These are phyloP conservation scores for Mrakia frigida DNA, from an alignment of 768 basidiomycete genomes.

Conservation along the genomic window DNA sequence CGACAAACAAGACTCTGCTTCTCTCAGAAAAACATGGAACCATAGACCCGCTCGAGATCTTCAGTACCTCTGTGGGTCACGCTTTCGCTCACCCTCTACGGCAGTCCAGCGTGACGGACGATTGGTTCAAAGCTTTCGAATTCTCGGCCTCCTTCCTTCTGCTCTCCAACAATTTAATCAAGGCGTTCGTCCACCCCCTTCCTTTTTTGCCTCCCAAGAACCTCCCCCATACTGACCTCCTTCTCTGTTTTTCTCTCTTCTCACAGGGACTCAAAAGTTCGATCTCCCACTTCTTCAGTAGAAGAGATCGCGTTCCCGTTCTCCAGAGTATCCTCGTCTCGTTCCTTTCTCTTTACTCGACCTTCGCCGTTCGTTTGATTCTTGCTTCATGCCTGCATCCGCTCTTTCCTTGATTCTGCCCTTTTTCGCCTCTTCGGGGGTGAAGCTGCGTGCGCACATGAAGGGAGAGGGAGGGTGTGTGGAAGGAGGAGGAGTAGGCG, in stretches of 20 bases:
- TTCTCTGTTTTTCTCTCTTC: background rate
- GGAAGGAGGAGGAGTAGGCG: constrained; percentile 1
- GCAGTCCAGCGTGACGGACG: background rate
- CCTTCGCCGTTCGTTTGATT: constrained; percentile 19
- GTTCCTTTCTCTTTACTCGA: constrained; percentile 15
- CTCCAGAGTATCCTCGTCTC: constrained; percentile 2
- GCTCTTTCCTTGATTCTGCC: background rate
- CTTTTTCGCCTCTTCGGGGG: too few relatives aligned
- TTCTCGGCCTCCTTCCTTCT: background rate
- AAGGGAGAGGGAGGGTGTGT: background rate
- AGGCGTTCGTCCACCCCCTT: background rate
- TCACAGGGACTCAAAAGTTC: constrained; percentile 19
- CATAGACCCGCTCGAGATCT: too few relatives aligned
- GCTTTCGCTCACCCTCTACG: too few relatives aligned
- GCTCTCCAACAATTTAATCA: background rate
- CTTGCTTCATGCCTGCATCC: background rate
- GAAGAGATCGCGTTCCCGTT: constrained; percentile 18
- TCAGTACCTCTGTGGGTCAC: too few relatives aligned
- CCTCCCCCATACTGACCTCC: background rate
- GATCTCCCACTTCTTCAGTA: constrained; percentile 1
- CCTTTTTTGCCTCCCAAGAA: background rate
- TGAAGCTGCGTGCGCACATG: background rate
- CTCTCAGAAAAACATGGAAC: too few relatives aligned
- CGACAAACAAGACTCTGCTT: too few relatives aligned
- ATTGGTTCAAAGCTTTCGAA: background rate